These are phyloP conservation scores for Penicillium lagena DNA, from an alignment of 495 filamentous ascomycete genomes.

Conservation along the genomic window DNA sequence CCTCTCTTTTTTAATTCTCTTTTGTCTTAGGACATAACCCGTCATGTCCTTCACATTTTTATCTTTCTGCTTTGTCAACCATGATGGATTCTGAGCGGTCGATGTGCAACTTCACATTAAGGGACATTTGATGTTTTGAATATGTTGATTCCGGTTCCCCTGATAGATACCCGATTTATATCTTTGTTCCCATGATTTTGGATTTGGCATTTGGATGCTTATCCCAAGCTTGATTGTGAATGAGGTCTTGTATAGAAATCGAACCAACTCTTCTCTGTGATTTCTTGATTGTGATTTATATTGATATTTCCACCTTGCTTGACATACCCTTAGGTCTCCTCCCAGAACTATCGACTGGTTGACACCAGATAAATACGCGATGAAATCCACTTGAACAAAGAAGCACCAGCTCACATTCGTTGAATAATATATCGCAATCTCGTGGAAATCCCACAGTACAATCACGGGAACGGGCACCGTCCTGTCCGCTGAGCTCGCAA, in stretches of 20 bases:
- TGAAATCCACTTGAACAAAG: no score
- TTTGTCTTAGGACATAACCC: not conserved
- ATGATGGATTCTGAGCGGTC: not conserved
- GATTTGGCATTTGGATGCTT: not conserved
- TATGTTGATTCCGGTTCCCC: constrained; percentile 4
- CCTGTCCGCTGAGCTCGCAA: constrained; percentile 25
- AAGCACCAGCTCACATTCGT: no score
- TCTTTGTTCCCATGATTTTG: not conserved
- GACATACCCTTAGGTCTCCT: no score
- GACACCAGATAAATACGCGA: no score
- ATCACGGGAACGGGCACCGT: constrained; percentile 42
- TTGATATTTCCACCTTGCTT: not conserved
- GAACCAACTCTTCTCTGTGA: no score
- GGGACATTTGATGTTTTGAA: not conserved
- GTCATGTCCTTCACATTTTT: constrained; percentile 4
- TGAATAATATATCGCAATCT: not conserved
- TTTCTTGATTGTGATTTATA: no score
- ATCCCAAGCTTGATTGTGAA: no score
- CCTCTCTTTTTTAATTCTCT: constrained; percentile 2
- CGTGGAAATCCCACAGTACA: not conserved
- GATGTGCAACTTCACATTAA: no score
- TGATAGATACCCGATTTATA: constrained; percentile 22
- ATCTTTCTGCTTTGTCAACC: not conserved
- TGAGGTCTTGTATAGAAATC: no score
- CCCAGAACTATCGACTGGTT: no score